Conservation (phyloP, 2,329 filamentous ascomycete species). For the Diaporthe destruens region DNA sequence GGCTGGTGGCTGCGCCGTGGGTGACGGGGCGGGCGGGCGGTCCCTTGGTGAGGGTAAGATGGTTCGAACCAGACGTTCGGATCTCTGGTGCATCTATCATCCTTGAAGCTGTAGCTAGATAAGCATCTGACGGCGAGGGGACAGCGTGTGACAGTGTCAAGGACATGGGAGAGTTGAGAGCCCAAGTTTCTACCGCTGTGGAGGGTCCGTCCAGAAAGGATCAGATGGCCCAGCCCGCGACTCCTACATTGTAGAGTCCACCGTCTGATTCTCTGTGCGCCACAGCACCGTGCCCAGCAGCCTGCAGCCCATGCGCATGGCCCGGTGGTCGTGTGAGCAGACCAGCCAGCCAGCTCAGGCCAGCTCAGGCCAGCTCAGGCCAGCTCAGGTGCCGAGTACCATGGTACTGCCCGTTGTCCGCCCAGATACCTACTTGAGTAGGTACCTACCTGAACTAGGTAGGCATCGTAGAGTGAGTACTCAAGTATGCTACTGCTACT, state of each 20-base stretch:
- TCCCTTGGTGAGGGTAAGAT: constrained; percentile 4
- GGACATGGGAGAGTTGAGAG: constrained; percentile 11
- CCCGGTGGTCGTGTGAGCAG: not conserved
- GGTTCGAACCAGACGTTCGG: constrained; percentile 41
- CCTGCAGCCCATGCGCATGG: not conserved
- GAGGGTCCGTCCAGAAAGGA: constrained; percentile 13
- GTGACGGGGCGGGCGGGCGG: constrained; percentile 7
- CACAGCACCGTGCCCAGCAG: not conserved
- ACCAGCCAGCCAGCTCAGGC: too few relatives aligned
- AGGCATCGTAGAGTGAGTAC: too few relatives aligned
- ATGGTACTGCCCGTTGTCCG: too few relatives aligned
- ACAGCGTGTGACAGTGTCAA: constrained; percentile 28
- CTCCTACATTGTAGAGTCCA: too few relatives aligned
- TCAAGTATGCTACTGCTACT: too few relatives aligned
- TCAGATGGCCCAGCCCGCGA: not conserved
- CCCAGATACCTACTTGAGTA: too few relatives aligned
- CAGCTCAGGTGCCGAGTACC: too few relatives aligned
- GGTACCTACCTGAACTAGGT: too few relatives aligned
- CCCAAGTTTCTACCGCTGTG: not conserved
- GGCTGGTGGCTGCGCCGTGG: constrained; percentile 8
- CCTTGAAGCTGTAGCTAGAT: constrained; percentile 33
- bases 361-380: too few relatives aligned
- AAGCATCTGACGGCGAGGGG: constrained; percentile 35
- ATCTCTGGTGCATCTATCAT: constrained; percentile 38
- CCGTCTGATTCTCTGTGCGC: not conserved